These are phyloP conservation scores for Quercus engelmannii DNA, from an alignment of 306 rosid species.

Conservation along the genomic window DNA sequence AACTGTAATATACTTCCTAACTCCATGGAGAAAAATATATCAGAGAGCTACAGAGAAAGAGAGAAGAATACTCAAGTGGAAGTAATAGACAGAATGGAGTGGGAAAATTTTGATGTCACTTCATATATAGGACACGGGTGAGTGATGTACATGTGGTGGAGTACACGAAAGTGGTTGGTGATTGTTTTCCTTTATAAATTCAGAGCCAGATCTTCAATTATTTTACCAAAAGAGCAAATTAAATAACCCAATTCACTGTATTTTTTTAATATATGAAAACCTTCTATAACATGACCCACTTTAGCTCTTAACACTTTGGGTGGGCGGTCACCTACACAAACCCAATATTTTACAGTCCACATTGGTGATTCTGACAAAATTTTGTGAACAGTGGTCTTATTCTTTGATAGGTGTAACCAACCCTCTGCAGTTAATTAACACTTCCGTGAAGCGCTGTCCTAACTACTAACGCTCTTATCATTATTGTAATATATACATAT, in stretches of 20 bases:
- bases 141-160: conserved; percentile 2
- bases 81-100: background rate
- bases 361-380: background rate
- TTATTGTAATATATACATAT: background rate
- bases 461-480: background rate
- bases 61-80: background rate
- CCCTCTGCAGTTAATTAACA: background rate
- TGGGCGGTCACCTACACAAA: background rate
- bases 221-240: background rate
- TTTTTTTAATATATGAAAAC: background rate
- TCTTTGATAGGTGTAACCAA: background rate
- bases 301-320: background rate
- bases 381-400: background rate
- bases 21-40: conserved; percentile 45
- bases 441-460: background rate
- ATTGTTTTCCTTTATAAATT: background rate
- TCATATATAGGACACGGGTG: conserved; percentile 16
- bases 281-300: background rate
- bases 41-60: background rate
- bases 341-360: background rate
- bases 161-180: conserved; percentile 12
- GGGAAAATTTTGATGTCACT: background rate
- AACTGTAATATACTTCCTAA: conserved; percentile 51
- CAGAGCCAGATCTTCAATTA: background rate
- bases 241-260: background rate